phyloP scores from a whole-genome alignment of 2,329 filamentous ascomycete species.

The Raffaelea albimanens region DNA sequence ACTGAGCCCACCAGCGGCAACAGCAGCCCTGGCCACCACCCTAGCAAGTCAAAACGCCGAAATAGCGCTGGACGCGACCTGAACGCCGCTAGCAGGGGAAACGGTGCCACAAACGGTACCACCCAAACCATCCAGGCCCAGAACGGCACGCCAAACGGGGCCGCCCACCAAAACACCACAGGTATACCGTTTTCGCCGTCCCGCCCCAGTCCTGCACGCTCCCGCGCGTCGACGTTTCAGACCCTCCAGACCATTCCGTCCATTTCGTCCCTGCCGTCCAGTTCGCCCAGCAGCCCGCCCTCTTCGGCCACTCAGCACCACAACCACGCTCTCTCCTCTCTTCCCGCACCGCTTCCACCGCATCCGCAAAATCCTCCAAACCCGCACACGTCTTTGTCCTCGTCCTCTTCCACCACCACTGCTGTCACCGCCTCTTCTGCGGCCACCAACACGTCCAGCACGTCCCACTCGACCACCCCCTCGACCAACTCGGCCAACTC shows the following conservation, averaged over 20 bases:
- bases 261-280: not conserved
- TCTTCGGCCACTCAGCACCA: not conserved
- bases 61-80: too few relatives aligned
- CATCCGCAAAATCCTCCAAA: not conserved
- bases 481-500: not conserved
- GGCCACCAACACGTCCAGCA: not conserved
- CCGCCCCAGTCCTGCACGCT: slow-evolving; percentile 5
- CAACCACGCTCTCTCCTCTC: not conserved
- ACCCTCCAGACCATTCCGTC: not conserved
- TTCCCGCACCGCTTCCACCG: not conserved
- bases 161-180: too few relatives aligned
- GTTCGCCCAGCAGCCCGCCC: not conserved
- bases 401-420: slow-evolving; percentile 6
- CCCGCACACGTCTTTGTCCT: slow-evolving; percentile 5
- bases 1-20: too few relatives aligned
- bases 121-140: too few relatives aligned
- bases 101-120: too few relatives aligned
- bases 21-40: too few relatives aligned
- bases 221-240: slow-evolving; percentile 9
- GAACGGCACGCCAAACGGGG: too few relatives aligned
- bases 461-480: too few relatives aligned
- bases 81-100: too few relatives aligned
- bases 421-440: slow-evolving; percentile 5
- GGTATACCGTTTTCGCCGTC: not conserved
- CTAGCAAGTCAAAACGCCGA: too few relatives aligned